Evolutionary conservation across 2,329 filamentous ascomycete species (phyloP).

Genomic region (Biscogniauxia mediterranea): DNA sequence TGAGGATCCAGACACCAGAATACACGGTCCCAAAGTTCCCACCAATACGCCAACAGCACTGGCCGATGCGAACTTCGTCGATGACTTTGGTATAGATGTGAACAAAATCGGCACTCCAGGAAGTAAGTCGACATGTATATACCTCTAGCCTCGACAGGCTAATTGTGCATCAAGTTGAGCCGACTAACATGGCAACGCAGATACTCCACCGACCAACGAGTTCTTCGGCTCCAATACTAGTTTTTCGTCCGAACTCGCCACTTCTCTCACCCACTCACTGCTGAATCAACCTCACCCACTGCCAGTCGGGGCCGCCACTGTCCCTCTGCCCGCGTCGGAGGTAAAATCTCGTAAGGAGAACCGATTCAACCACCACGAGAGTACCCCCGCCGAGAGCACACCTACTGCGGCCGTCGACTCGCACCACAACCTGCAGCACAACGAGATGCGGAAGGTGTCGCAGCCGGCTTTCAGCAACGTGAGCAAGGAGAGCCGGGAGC

Average conservation of each 20-base stretch:
- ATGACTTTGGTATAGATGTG: slow-evolving; percentile 25
- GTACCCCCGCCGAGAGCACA: slow-evolving; percentile 17
- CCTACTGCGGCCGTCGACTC: slow-evolving; percentile 15
- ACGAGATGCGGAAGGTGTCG: slow-evolving; percentile 41
- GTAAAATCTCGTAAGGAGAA: slow-evolving; percentile 47
- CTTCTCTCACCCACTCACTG: slow-evolving; percentile 46
- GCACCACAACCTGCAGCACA: slow-evolving; percentile 27
- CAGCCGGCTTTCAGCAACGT: slow-evolving; percentile 37
- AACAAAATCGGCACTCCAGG: slow-evolving; percentile 24
- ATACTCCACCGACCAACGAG: slow-evolving; percentile 25
- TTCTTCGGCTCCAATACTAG: slow-evolving; percentile 25
- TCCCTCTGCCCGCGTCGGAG: slow-evolving; percentile 35
- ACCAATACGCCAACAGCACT: slow-evolving; percentile 42
- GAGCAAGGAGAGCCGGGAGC: slow-evolving; percentile 23
- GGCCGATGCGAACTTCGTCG: slow-evolving; percentile 20
- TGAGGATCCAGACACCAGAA: slow-evolving; percentile 34
- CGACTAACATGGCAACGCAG: slow-evolving; percentile 16
- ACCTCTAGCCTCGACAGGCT: not conserved
- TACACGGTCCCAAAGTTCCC: slow-evolving; percentile 36
- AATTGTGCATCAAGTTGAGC: not conserved
- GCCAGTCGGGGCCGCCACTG: slow-evolving; percentile 30
- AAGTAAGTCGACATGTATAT: slow-evolving; percentile 22
- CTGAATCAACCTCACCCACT: slow-evolving; percentile 46
- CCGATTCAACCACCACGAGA: slow-evolving; percentile 27
- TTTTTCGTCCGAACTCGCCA: slow-evolving; percentile 39